Conservation (phyloP, 108 stramenopile genomes). For the Fragilaria crotonensis region DNA sequence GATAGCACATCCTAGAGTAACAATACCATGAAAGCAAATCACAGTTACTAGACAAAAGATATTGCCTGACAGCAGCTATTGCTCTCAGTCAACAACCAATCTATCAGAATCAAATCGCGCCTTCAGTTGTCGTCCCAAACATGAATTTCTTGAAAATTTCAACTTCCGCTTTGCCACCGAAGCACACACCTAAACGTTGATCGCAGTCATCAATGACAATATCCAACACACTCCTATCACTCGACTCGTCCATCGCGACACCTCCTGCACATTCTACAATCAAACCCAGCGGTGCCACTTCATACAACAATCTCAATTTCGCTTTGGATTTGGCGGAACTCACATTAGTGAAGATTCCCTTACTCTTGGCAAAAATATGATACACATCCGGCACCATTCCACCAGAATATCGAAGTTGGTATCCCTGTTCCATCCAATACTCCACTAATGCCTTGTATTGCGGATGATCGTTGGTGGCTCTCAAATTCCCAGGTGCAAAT, state of each 20-base stretch:
- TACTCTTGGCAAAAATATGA: conserved; percentile 58
- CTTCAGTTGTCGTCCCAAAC: conserved; percentile 26
- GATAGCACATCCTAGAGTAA: too few relatives aligned
- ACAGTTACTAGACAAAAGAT: too few relatives aligned
- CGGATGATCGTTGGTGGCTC: conserved; percentile 71
- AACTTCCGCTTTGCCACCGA: conserved; percentile 68
- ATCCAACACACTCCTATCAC: conserved; percentile 56
- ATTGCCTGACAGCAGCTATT: too few relatives aligned
- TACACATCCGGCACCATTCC: conserved; percentile 76
- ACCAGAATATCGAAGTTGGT: conserved; percentile 71
- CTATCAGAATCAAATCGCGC: too few relatives aligned
- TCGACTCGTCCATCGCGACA: conserved; percentile 38
- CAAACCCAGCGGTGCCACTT: conserved; percentile 76
- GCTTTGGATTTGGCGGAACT: conserved; percentile 71
- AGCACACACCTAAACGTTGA: conserved; percentile 73
- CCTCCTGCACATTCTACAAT: conserved; percentile 78
- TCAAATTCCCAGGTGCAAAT: conserved; percentile 86
- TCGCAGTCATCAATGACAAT: conserved; percentile 65
- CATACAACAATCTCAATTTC: conserved; percentile 80
- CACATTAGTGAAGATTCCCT: conserved; percentile 71
- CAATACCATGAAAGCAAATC: too few relatives aligned
- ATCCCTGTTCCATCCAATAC: conserved; percentile 72
- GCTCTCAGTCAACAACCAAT: too few relatives aligned
- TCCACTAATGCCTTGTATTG: conserved; percentile 60
- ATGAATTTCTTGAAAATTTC: conserved; percentile 67